A percentile compares a stretch with the other conserved stretches of the same genome.
Evolutionary conservation across 2,329 filamentous ascomycete genomes (phyloP).

Genomic region (Huntiella abstrusa): DNA sequence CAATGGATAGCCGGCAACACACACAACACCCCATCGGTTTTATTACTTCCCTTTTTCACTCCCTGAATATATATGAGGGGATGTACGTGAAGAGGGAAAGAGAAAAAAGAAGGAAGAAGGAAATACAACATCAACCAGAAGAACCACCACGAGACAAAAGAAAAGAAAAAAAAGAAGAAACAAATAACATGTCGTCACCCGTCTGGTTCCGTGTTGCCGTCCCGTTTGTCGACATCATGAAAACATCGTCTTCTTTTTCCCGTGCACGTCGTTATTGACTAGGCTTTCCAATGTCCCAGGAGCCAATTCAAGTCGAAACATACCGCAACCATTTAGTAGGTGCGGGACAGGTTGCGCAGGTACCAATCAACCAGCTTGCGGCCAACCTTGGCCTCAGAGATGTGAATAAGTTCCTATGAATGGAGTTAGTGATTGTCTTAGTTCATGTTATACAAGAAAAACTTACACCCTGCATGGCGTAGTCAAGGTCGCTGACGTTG

Average conservation of each 20-base stretch:
- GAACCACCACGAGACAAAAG: background rate
- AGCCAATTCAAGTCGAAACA: background rate
- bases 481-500: conserved; percentile 90
- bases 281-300: background rate
- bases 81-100: background rate
- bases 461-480: conserved; percentile 83
- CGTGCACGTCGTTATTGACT: background rate
- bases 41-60: background rate
- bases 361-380: conserved; percentile 98
- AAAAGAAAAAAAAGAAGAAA: conserved; percentile 1
- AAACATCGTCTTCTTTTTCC: background rate
- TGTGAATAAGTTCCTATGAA: conserved; percentile 76
- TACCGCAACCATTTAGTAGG: conserved; percentile 41
- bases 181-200: conserved; percentile 2
- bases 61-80: background rate
- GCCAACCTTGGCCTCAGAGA: conserved; percentile 96
- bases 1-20: conserved; percentile 1
- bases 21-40: conserved; percentile 2
- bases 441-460: background rate
- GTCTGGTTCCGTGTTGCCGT: background rate
- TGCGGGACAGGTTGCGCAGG: conserved; percentile 84
- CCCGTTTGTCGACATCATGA: background rate
- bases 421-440: conserved; percentile 3
- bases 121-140: background rate
- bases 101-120: background rate